These are phyloP conservation scores for Aspergillus tanneri DNA, from an alignment of 2,329 filamentous ascomycete genomes.

Conservation along the genomic window DNA sequence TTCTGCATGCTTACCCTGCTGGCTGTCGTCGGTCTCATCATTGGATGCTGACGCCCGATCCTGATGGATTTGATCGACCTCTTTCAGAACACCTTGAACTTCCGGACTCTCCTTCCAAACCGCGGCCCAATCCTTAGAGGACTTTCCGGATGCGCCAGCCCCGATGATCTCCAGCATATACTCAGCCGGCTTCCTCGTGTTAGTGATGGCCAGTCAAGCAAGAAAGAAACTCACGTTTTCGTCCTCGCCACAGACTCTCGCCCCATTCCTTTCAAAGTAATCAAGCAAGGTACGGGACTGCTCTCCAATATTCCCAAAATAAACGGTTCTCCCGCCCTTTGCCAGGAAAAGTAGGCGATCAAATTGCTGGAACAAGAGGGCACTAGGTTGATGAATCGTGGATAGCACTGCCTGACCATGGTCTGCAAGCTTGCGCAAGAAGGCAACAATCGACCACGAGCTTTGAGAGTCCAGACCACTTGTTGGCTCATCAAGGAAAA, in stretches of 20 bases:
- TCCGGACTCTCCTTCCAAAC: conserved; percentile 61
- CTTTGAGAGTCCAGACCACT: conserved; percentile 88
- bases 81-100: conserved; percentile 54
- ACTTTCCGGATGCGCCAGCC: conserved; percentile 66
- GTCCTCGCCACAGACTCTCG: conserved; percentile 55
- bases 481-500: conserved; percentile 91
- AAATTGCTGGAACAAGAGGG: conserved; percentile 84
- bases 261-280: conserved; percentile 65
- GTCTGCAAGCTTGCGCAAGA: conserved; percentile 85
- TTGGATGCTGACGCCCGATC: conserved; percentile 40
- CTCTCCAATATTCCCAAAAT: conserved; percentile 64
- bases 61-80: conserved; percentile 58
- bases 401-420: conserved; percentile 85
- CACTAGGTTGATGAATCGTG: conserved; percentile 93
- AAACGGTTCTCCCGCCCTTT: conserved; percentile 63
- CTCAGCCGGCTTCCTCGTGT: conserved; percentile 57
- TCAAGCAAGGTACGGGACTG: conserved; percentile 57
- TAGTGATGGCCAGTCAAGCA: conserved; percentile 3
- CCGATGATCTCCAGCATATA: conserved; percentile 63
- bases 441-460: conserved; percentile 80
- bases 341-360: conserved; percentile 63
- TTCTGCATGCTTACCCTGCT: conserved; percentile 75
- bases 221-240: conserved; percentile 52
- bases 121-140: conserved; percentile 62
- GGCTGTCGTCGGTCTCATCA: conserved; percentile 49